Percentiles rank a stretch among this genome's conserved stretches.
Conservation (phyloP, 2,329 filamentous ascomycete species). For the Aspergillus sp. region DNA sequence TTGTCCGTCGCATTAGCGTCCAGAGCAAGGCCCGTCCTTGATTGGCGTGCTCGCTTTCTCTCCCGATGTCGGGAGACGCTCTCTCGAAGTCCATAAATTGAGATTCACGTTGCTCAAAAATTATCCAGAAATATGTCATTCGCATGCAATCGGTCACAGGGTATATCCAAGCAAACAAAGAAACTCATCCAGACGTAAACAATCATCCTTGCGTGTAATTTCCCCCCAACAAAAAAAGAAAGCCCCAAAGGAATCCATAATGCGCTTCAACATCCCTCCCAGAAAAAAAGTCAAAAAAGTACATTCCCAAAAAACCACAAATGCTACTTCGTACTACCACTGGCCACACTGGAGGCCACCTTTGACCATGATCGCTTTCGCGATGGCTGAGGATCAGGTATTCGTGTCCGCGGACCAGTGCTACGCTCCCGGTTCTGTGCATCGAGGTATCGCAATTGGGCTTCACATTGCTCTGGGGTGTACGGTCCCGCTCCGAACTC, state of each 20-base stretch:
- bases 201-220: slow-evolving; percentile 6
- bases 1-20: background rate
- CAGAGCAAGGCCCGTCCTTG: background rate
- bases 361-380: slow-evolving; percentile 19
- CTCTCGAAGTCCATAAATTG: background rate
- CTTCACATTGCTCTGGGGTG: slow-evolving; percentile 40
- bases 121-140: background rate
- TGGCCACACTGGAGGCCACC: slow-evolving; percentile 1
- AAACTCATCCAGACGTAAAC: slow-evolving; percentile 3
- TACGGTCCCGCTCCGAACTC: slow-evolving; percentile 40
- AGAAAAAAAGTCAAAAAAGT: background rate
- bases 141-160: slow-evolving; percentile 6
- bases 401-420: slow-evolving; percentile 21
- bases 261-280: slow-evolving; percentile 1
- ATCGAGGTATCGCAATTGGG: slow-evolving; percentile 34
- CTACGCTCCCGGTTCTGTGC: slow-evolving; percentile 22
- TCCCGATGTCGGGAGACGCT: background rate
- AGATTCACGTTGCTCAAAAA: slow-evolving; percentile 1
- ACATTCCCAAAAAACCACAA: background rate
- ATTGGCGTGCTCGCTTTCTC: background rate
- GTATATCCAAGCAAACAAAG: slow-evolving; percentile 6
- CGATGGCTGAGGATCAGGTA: slow-evolving; percentile 27
- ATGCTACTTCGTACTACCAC: slow-evolving; percentile 4
- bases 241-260: slow-evolving; percentile 1
- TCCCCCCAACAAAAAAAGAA: slow-evolving; percentile 1